Conservation (phyloP, 176 grass and related monocot genomes). For the Pontederia crassipes region DNA sequence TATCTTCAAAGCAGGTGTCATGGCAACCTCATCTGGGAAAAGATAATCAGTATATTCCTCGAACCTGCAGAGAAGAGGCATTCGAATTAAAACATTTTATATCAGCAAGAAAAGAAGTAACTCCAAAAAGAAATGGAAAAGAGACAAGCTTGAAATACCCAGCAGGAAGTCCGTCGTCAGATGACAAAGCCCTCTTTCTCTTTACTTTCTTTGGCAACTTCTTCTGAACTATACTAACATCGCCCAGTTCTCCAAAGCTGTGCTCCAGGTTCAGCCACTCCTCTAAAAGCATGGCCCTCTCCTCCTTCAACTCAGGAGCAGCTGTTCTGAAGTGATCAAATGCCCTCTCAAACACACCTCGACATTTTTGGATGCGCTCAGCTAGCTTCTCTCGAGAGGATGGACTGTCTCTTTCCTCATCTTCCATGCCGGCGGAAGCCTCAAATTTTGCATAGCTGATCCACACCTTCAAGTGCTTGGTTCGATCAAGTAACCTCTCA, state of each 20-base stretch:
- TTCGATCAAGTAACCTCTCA: slow-evolving; percentile 74
- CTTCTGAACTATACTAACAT: slow-evolving; percentile 75
- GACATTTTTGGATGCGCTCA: neutral
- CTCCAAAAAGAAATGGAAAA: slow-evolving; percentile 3
- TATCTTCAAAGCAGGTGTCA: slow-evolving; percentile 73
- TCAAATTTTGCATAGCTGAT: slow-evolving; percentile 85
- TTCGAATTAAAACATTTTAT: slow-evolving; percentile 17
- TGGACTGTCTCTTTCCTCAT: slow-evolving; percentile 27
- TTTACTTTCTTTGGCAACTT: slow-evolving; percentile 84
- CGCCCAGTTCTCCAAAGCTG: slow-evolving; percentile 53
- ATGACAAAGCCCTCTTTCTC: slow-evolving; percentile 61
- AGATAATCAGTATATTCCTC: slow-evolving; percentile 92
- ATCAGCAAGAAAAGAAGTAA: neutral
- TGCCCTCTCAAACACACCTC: slow-evolving; percentile 71
- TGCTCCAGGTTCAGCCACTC: slow-evolving; percentile 84
- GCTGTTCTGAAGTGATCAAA: slow-evolving; percentile 76
- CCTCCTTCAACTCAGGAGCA: slow-evolving; percentile 76
- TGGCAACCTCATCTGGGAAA: slow-evolving; percentile 77
- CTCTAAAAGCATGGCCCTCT: slow-evolving; percentile 93
- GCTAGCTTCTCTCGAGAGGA: too few relatives aligned
- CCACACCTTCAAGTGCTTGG: slow-evolving; percentile 90
- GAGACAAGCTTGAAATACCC: slow-evolving; percentile 38
- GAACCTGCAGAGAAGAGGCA: slow-evolving; percentile 37
- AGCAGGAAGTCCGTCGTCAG: slow-evolving; percentile 62
- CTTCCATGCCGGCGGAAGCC: slow-evolving; percentile 46